Evolutionary conservation across 2,329 filamentous ascomycete species (phyloP), one percentile per base, ranked within the genome.

Genomic region (Cladobotryum mycophilum): DNA sequence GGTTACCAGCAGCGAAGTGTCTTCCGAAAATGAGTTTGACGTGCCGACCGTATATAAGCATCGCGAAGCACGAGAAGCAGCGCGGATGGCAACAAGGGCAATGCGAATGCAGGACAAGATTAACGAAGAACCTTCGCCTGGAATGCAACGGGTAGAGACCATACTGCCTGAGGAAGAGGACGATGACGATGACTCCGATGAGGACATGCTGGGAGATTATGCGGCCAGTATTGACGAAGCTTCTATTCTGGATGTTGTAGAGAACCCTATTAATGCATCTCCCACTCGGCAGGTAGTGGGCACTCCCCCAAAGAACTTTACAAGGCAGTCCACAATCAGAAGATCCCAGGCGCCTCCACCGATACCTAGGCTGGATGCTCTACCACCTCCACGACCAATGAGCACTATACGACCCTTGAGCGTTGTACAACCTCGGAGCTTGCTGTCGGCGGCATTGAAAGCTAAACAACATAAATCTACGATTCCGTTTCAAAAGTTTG

Each of bases 1-100:
- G 0, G 84, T 88, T 43, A 91, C 88, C 1, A 89, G 86, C 67
- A 90, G 86, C 60, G 88, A 92, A 58, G 81, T 92, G 59, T 91
- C 87, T 0, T 91, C 87, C 0, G 88, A 92, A 55, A 90, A 89
- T 59, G 88, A 92, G 60, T 78, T 87, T 42, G 86, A 89, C 58
- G 76, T 81, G 1, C 79, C 81, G 0, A 76, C 77, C 1, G 86
- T 83, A 60, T 81, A 84, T 56, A 78, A 77, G 57, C 80, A 84
- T 53, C 74, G 81, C 44, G 80, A 85, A 53, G 80, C 79, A 2
- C 37, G 37, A n/a, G 80, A 85, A 53, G 80, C 79, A 2, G 75
- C 81, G 1, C 76, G 78, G 42, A 77, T 81, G 35, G 80, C 79
- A 7, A 75, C 80, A 5, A 63, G 63, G 47, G 64, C 63, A 11